A percentile compares a stretch with the other conserved stretches of the same genome.
These are phyloP conservation scores for Sporothrix pseudoabietina DNA, from an alignment of 2,329 filamentous ascomycete species.

Conservation along the genomic window DNA sequence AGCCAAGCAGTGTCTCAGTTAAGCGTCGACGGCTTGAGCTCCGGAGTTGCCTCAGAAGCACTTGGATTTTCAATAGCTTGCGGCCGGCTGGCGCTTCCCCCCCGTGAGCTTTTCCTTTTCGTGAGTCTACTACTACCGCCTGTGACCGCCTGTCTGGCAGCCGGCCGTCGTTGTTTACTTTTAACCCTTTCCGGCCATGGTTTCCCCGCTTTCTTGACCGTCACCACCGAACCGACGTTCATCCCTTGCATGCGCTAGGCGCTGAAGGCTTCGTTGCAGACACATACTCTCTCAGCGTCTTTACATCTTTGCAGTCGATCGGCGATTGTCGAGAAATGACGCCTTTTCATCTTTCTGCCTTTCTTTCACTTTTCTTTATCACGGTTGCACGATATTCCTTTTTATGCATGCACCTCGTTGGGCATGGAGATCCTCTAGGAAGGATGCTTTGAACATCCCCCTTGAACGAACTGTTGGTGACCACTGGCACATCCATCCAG, in stretches of 20 bases:
- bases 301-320: background rate
- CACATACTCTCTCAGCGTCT: background rate
- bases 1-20: slow-evolving; percentile 1
- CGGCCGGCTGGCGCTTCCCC: background rate
- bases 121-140: background rate
- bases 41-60: background rate
- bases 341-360: background rate
- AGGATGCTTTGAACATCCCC: background rate
- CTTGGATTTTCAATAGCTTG: background rate
- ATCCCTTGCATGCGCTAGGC: slow-evolving; percentile 18
- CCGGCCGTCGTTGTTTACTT: background rate
- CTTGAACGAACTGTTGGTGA: background rate
- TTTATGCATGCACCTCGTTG: background rate
- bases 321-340: background rate
- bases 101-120: background rate
- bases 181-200: slow-evolving; percentile 5
- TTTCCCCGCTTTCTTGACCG: background rate
- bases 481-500: background rate
- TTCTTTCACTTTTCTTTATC: background rate
- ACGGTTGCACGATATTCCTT: background rate
- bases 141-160: too few relatives aligned
- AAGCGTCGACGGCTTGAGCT: background rate
- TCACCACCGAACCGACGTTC: background rate
- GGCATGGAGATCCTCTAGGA: background rate
- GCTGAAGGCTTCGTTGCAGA: background rate